Conservation (phyloP, 1,284 basidiomycete species). For the Puccinia polysora region DNA sequence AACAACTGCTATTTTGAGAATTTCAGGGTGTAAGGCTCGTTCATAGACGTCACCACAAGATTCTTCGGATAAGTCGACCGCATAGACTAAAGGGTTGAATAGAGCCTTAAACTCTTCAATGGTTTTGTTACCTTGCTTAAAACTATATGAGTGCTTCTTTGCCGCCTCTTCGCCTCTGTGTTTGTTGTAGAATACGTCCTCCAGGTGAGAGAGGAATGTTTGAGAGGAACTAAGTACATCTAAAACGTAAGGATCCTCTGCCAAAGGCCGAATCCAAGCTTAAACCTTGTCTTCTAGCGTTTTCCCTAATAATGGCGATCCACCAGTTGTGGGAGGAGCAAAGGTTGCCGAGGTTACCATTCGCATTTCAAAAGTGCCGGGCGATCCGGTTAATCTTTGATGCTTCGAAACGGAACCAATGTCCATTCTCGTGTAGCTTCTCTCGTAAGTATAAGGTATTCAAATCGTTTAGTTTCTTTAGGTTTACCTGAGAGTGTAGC, state of each 20-base stretch:
- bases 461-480: conserved; percentile 1
- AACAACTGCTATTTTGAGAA: too few relatives aligned
- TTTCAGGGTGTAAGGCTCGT: too few relatives aligned
- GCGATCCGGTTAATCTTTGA: conserved; percentile 6
- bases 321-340: conserved; percentile 6
- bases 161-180: not conserved
- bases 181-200: not conserved
- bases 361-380: not conserved
- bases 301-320: not conserved
- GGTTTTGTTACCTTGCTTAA: not conserved
- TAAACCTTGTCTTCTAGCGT: not conserved
- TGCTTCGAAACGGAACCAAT: not conserved
- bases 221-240: not conserved
- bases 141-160: not conserved
- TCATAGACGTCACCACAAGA: not conserved
- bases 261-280: not conserved
- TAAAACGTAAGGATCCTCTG: not conserved
- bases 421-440: not conserved
- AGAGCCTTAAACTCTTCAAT: not conserved
- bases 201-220: not conserved
- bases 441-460: conserved; percentile 4
- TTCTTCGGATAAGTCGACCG: conserved; percentile 5
- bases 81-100: not conserved
- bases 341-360: not conserved
- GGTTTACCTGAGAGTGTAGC: not conserved